A percentile compares a stretch with the other conserved stretches of the same genome.
Evolutionary conservation across 495 filamentous ascomycete species (phyloP).

Genomic region (Podospora didyma): DNA sequence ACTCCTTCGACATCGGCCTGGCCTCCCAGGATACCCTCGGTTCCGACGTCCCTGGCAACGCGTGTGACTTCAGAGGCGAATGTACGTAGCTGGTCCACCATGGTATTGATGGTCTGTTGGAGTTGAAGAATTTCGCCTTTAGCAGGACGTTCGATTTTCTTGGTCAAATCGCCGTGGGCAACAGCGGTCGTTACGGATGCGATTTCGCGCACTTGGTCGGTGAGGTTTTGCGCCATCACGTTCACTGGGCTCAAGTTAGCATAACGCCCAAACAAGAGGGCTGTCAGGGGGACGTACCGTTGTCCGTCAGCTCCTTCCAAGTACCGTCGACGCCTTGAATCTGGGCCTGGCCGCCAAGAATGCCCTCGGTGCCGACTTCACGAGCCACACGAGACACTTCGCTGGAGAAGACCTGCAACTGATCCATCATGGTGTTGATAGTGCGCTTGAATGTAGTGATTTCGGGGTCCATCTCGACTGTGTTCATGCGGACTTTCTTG

Average conservation of each 20-base stretch:
- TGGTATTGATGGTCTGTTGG: slow-evolving; percentile 97
- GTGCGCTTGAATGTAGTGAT: slow-evolving; percentile 99
- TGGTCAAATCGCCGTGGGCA: slow-evolving; percentile 90
- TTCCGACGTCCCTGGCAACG: slow-evolving; percentile 94
- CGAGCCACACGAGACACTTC: slow-evolving; percentile 95
- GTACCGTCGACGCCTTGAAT: slow-evolving; percentile 95
- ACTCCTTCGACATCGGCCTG: slow-evolving; percentile 92
- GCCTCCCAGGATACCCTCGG: slow-evolving; percentile 93
- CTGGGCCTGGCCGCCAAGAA: slow-evolving; percentile 92
- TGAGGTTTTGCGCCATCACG: slow-evolving; percentile 83
- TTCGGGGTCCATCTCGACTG: slow-evolving; percentile 96
- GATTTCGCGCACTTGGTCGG: slow-evolving; percentile 86
- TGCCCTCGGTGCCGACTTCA: slow-evolving; percentile 96
- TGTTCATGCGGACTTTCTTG: slow-evolving; percentile 96
- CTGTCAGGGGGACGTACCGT: slow-evolving; percentile 52
- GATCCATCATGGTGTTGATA: slow-evolving; percentile 98
- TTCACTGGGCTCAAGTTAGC: slow-evolving; percentile 61
- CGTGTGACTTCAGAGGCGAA: slow-evolving; percentile 97
- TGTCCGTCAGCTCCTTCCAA: slow-evolving; percentile 96
- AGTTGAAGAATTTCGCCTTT: slow-evolving; percentile 93
- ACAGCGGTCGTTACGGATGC: slow-evolving; percentile 95
- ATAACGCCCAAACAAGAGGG: neutral
- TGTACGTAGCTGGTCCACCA: slow-evolving; percentile 96
- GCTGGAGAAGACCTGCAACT: slow-evolving; percentile 93
- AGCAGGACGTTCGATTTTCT: slow-evolving; percentile 92